phyloP scores from a whole-genome alignment of 805 yeast species.

The Ogataea pignaliae region DNA sequence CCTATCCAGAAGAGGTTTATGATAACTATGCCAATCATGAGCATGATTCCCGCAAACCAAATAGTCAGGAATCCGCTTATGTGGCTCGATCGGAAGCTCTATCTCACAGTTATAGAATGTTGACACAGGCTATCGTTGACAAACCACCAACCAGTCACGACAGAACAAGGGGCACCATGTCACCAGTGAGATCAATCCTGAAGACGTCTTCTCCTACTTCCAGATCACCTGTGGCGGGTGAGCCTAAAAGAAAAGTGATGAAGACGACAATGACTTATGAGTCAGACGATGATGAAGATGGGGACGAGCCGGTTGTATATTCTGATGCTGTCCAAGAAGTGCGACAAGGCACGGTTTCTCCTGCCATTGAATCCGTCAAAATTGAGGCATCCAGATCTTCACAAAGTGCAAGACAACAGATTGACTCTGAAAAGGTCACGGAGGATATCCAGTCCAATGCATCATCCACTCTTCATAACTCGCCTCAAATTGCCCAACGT shows the following conservation, averaged over 20 bases:
- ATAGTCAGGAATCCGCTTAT: background rate
- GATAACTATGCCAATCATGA: constrained; percentile 1
- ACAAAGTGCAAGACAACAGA: background rate
- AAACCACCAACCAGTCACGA: background rate
- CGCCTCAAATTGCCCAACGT: constrained; percentile 16
- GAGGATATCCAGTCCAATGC: constrained; percentile 19
- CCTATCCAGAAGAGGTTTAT: constrained; percentile 6
- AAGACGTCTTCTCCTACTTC: constrained; percentile 4
- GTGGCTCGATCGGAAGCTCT: background rate
- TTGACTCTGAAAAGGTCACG: constrained; percentile 21
- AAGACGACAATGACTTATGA: background rate
- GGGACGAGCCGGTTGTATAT: constrained; percentile 19
- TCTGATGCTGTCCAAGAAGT: constrained; percentile 24
- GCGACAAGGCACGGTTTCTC: too few species aligned
- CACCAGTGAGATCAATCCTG: constrained; percentile 21
- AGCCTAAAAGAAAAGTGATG: background rate
- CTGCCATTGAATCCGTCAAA: background rate
- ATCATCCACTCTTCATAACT: constrained; percentile 9
- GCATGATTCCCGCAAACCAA: background rate
- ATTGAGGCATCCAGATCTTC: background rate
- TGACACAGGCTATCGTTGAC: constrained; percentile 10
- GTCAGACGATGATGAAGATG: constrained; percentile 6
- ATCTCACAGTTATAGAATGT: constrained; percentile 13
- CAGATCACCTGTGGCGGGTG: background rate
- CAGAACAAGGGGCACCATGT: background rate